phyloP scores from a whole-genome alignment of 2,329 filamentous ascomycete genomes.

The Verruconis gallopava region DNA sequence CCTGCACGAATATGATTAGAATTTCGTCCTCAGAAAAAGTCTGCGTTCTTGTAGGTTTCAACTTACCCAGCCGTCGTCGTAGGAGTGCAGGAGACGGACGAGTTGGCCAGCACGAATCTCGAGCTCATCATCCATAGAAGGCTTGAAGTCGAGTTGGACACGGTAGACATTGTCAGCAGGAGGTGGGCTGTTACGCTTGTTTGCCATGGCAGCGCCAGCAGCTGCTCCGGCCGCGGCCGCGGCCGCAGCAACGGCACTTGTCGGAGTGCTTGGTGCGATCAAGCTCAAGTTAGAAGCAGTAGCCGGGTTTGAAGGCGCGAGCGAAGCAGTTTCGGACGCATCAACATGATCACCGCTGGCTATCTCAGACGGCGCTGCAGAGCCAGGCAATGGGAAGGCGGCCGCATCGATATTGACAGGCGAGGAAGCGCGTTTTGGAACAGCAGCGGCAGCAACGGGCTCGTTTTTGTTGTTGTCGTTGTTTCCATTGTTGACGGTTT shows the following conservation, averaged over 20 bases:
- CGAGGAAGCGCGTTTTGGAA: constrained; percentile 8
- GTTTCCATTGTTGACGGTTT: constrained; percentile 23
- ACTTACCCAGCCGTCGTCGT: constrained; percentile 95
- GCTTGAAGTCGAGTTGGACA: constrained; percentile 86
- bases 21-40: constrained; percentile 12
- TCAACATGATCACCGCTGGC: not conserved
- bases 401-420: constrained; percentile 20
- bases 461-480: constrained; percentile 1
- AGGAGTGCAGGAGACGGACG: constrained; percentile 83
- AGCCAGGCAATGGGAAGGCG: constrained; percentile 19
- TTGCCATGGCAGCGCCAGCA: constrained; percentile 36
- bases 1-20: constrained; percentile 39
- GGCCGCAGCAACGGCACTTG: constrained; percentile 20
- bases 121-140: constrained; percentile 85
- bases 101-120: constrained; percentile 69
- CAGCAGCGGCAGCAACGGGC: constrained; percentile 17
- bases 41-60: no score
- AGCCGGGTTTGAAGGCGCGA: constrained; percentile 12
- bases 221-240: constrained; percentile 27
- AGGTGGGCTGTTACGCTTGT: constrained; percentile 34
- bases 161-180: constrained; percentile 60
- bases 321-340: constrained; percentile 1
- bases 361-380: constrained; percentile 1
- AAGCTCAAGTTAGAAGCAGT: constrained; percentile 10
- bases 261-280: constrained; percentile 12